phyloP scores from a whole-genome alignment of 441 rosid genomes.

The Corymbia calophylla region DNA sequence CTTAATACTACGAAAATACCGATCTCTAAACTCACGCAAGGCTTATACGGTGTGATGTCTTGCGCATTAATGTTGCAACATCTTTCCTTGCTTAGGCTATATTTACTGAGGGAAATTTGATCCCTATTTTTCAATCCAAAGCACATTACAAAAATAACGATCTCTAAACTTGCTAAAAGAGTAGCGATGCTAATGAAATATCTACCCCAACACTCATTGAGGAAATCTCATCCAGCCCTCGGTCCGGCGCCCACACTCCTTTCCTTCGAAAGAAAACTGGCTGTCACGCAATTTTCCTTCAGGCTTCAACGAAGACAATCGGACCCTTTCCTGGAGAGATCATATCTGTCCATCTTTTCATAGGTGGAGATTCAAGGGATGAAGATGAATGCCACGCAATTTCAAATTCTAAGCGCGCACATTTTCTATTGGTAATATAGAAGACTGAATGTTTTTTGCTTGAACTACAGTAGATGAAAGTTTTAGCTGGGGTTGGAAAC shows the following conservation, averaged over 20 bases:
- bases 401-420: too few relatives aligned
- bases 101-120: neutral
- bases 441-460: neutral
- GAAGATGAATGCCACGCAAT: too few relatives aligned
- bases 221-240: neutral
- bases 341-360: too few relatives aligned
- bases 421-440: too few relatives aligned
- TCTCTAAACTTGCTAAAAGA: neutral
- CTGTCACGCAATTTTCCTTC: too few relatives aligned
- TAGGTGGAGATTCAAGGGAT: too few relatives aligned
- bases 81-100: neutral
- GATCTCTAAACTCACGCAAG: neutral
- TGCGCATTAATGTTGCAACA: too few relatives aligned
- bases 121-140: neutral
- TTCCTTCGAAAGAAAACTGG: too few relatives aligned
- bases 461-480: neutral
- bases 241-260: too few relatives aligned
- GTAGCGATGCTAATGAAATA: neutral
- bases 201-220: neutral
- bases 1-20: neutral
- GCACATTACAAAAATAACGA: neutral
- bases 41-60: neutral
- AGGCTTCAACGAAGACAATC: too few relatives aligned
- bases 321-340: too few relatives aligned
- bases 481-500: neutral